phyloP scores from a whole-genome alignment of 2,329 filamentous ascomycete genomes.

The Pleomassaria siparia region DNA sequence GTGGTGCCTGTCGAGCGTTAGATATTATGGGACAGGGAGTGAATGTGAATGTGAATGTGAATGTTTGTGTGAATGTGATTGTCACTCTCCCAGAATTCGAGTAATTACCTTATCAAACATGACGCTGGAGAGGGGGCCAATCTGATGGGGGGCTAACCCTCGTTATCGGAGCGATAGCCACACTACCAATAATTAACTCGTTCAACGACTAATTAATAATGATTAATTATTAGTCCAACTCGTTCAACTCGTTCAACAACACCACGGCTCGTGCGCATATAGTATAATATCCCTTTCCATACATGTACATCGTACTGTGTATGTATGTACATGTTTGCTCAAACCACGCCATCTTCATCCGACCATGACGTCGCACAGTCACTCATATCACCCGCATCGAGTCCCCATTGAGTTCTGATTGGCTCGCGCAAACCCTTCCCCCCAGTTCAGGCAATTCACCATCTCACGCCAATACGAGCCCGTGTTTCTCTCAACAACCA shows the following conservation, averaged over 20 bases:
- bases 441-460: conserved; percentile 7
- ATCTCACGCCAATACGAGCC: conserved; percentile 4
- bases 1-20: background rate
- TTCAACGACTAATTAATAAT: too few species aligned
- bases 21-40: background rate
- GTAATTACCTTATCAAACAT: too few species aligned
- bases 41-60: background rate
- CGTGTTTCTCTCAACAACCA: background rate
- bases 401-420: background rate
- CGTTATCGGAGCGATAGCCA: too few species aligned
- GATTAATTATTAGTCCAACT: too few species aligned
- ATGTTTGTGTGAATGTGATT: too few species aligned
- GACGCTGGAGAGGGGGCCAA: too few species aligned
- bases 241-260: background rate
- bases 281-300: background rate
- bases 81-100: too few species aligned
- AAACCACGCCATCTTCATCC: background rate
- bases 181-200: too few species aligned
- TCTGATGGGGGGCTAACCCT: too few species aligned
- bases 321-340: too few species aligned
- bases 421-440: conserved; percentile 3
- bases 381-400: conserved; percentile 1
- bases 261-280: background rate
- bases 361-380: conserved; percentile 8
- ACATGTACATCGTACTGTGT: too few species aligned